These are phyloP conservation scores for Multifurca ochricompacta DNA, from an alignment of 768 basidiomycete species.

Conservation along the genomic window DNA sequence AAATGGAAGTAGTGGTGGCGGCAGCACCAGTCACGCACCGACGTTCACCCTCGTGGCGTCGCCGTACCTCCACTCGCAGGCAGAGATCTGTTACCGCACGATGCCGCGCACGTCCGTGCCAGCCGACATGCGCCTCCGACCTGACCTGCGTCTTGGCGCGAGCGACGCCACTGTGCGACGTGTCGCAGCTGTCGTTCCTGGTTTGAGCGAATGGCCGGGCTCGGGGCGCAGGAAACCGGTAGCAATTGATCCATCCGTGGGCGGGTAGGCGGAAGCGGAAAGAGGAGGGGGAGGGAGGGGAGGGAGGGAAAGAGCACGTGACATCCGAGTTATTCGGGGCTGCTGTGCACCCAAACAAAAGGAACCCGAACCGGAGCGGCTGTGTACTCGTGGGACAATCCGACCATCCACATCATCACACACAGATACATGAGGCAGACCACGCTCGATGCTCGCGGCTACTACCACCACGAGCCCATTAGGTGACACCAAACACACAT, in stretches of 20 bases:
- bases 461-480: conserved; percentile 8
- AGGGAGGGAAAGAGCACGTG: too few relatives aligned
- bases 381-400: background rate
- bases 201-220: conserved; percentile 69
- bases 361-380: too few relatives aligned
- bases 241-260: too few relatives aligned
- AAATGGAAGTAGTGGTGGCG: too few relatives aligned
- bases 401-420: background rate
- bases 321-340: too few relatives aligned
- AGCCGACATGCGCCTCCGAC: conserved; percentile 49
- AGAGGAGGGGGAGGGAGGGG: too few relatives aligned
- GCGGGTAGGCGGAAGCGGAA: too few relatives aligned
- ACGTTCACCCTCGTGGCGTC: conserved; percentile 47
- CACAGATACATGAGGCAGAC: conserved; percentile 2
- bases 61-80: conserved; percentile 49
- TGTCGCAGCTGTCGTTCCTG: conserved; percentile 59
- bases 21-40: background rate
- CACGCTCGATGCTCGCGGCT: conserved; percentile 11
- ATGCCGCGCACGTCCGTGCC: conserved; percentile 45
- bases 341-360: too few relatives aligned
- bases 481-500: too few relatives aligned
- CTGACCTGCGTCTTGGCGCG: conserved; percentile 62
- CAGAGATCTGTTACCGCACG: conserved; percentile 72
- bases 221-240: too few relatives aligned
- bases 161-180: conserved; percentile 63